Percentiles rank a stretch among this genome's conserved stretches.
Evolutionary conservation across 2,329 filamentous ascomycete species (phyloP).

Genomic region (Xylariales sp.): DNA sequence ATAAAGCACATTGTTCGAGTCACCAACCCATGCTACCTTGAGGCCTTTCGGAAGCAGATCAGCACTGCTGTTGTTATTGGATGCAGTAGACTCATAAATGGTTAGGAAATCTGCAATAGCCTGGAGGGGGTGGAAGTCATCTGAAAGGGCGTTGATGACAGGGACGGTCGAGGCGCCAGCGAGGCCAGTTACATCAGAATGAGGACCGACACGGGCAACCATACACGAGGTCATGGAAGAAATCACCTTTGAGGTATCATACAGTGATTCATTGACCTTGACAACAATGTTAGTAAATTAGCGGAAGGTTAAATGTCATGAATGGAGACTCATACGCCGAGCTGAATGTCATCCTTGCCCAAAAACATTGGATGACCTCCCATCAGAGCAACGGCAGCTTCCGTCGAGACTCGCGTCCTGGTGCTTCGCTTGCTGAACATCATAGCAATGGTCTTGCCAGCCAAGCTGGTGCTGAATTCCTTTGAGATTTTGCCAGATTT

Average conservation of each 20-base stretch:
- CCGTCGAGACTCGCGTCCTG: constrained; percentile 87
- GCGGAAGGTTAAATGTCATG: background rate
- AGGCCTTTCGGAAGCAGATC: constrained; percentile 70
- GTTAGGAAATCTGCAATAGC: constrained; percentile 93
- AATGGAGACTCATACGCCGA: constrained; percentile 62
- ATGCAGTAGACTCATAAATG: constrained; percentile 67
- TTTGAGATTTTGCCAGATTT: constrained; percentile 63
- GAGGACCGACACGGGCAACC: constrained; percentile 72
- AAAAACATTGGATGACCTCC: constrained; percentile 96
- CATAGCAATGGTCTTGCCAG: constrained; percentile 82
- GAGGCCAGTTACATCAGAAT: constrained; percentile 68
- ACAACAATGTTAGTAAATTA: background rate
- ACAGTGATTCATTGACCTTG: constrained; percentile 87
- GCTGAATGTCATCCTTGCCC: constrained; percentile 91
- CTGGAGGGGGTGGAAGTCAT: constrained; percentile 91
- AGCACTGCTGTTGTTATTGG: constrained; percentile 32
- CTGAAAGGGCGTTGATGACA: constrained; percentile 83
- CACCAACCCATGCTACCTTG: constrained; percentile 94
- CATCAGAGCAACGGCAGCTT: constrained; percentile 82
- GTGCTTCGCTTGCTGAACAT: constrained; percentile 97
- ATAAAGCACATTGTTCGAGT: constrained; percentile 95
- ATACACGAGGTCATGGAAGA: constrained; percentile 89
- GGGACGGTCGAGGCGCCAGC: constrained; percentile 72
- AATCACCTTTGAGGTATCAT: constrained; percentile 86
- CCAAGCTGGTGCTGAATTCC: constrained; percentile 57